Base-by-base conservation (phyloP, 306 rosid species). In the Vigna mungo region DNA sequence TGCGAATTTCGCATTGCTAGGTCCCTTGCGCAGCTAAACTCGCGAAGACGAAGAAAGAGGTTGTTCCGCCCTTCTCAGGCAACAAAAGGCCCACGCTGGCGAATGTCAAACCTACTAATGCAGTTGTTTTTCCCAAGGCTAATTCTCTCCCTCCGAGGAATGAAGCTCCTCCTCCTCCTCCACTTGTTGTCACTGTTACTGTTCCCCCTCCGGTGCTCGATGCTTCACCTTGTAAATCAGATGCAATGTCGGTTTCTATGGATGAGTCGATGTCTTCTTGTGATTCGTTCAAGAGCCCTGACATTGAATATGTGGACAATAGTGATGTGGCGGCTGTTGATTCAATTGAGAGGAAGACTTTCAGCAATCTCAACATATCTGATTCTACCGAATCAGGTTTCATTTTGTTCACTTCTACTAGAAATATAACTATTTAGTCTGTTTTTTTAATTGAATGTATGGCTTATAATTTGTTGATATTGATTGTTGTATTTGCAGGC, bases 221-320 rank as follows among this genome's bases (percentile, higher is more conserved):
- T 68, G 67, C 88, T 74, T 92, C 98, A 32, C 96, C 98, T 1
- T 71, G 81, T 77, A 92, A 92, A 89, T 95, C 97, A 7, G 98
- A 92, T 80, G 89, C 76, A 7, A 74, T 67, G 80, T 94, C 98
- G 0, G 93, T 90, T 47, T 94, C 97, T 3, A 37, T 90, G 88
- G 98, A 90, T 32, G 98, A 90, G 85, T 77, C 92, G 2, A 88
- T 92, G 96, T 95, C 98, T 32, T 86, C 87, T 18, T 95, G 93
- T 74, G 96, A 92, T 49, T 92, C 97, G 41, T 88, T 89, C 75
- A 90, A 90, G 87, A 92, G 97, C 51, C 97, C 98, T 3, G 92
- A 92, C 14, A 80, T 95, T 71, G 98, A 95, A 72, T 95, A 95
- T 47, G 25, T 95, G 4, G 97, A 94, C 80, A 88, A 90, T 25